Evolutionary conservation across 2,329 filamentous ascomycete genomes (phyloP).

Genomic region (Ascochyta fabae): DNA sequence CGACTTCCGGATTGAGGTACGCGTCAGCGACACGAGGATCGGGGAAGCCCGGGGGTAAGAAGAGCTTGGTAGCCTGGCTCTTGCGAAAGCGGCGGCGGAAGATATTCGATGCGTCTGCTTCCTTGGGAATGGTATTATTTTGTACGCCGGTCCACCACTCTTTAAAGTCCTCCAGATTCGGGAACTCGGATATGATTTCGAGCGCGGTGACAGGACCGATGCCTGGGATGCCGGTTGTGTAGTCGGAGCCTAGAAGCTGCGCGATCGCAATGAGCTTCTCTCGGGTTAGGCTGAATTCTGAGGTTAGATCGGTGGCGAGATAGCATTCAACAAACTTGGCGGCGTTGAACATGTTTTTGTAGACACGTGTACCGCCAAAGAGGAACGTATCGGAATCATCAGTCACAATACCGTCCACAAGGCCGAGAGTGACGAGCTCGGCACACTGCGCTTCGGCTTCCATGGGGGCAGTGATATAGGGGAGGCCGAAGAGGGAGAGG

Average conservation of each 20-base stretch:
- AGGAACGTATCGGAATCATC: slow-evolving; percentile 97
- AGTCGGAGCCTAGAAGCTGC: slow-evolving; percentile 90
- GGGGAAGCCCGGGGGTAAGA: slow-evolving; percentile 82
- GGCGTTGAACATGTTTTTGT: slow-evolving; percentile 99
- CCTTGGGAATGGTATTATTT: slow-evolving; percentile 66
- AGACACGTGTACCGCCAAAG: slow-evolving; percentile 93
- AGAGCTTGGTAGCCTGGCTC: slow-evolving; percentile 80
- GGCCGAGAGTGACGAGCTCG: slow-evolving; percentile 80
- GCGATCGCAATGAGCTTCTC: slow-evolving; percentile 87
- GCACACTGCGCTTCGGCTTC: slow-evolving; percentile 98
- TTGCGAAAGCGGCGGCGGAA: slow-evolving; percentile 90
- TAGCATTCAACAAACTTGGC: slow-evolving; percentile 99
- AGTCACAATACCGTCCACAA: slow-evolving; percentile 97
- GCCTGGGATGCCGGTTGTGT: slow-evolving; percentile 88
- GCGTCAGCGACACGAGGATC: slow-evolving; percentile 78
- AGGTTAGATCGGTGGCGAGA: slow-evolving; percentile 79
- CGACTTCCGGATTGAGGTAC: slow-evolving; percentile 86
- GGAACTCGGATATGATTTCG: slow-evolving; percentile 92
- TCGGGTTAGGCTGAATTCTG: slow-evolving; percentile 86
- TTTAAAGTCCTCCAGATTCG: slow-evolving; percentile 75
- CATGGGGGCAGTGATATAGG: slow-evolving; percentile 98
- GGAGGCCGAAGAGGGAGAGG: slow-evolving; percentile 86
- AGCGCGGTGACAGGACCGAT: slow-evolving; percentile 94
- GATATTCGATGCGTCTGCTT: slow-evolving; percentile 58
- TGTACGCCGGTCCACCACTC: slow-evolving; percentile 90